Evolutionary conservation across 1,284 basidiomycete species (phyloP).

Genomic region (Ustilago hordei): DNA sequence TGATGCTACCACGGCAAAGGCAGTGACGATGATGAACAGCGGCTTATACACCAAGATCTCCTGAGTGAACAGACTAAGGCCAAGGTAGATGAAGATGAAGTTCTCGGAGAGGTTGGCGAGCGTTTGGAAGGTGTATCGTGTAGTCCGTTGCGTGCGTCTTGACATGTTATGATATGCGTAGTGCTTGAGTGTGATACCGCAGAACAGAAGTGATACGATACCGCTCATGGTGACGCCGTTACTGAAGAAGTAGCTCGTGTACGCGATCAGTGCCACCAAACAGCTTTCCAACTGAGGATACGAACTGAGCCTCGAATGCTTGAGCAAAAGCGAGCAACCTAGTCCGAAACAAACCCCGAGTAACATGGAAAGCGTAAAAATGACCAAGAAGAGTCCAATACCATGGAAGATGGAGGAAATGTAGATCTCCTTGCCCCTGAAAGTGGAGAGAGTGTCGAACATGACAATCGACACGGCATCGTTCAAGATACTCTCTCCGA

Average conservation of each 20-base stretch:
- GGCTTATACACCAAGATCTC: slow-evolving; percentile 91
- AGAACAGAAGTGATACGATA: slow-evolving; percentile 97
- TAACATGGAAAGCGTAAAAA: slow-evolving; percentile 92
- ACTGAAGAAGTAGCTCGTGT: slow-evolving; percentile 97
- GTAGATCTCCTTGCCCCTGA: slow-evolving; percentile 89
- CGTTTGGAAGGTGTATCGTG: slow-evolving; percentile 79
- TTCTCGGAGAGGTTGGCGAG: slow-evolving; percentile 83
- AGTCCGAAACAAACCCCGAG: slow-evolving; percentile 92
- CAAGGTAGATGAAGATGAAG: slow-evolving; percentile 99
- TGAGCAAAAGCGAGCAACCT: slow-evolving; percentile 88
- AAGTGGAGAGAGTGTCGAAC: slow-evolving; percentile 95
- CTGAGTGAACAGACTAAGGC: slow-evolving; percentile 93
- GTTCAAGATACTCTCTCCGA: slow-evolving; percentile 95
- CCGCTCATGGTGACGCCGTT: slow-evolving; percentile 94
- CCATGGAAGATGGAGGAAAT: slow-evolving; percentile 92
- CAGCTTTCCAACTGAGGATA: slow-evolving; percentile 90
- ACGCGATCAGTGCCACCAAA: slow-evolving; percentile 91
- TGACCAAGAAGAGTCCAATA: slow-evolving; percentile 93
- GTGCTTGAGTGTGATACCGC: slow-evolving; percentile 98
- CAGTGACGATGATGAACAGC: slow-evolving; percentile 79
- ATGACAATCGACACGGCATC: slow-evolving; percentile 99
- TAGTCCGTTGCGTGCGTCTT: slow-evolving; percentile 88
- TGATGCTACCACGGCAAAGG: slow-evolving; percentile 88
- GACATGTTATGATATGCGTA: slow-evolving; percentile 99
- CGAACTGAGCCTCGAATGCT: slow-evolving; percentile 87